Conservation (phyloP, 352 stramenopile species). For the Globisporangium nodosum region DNA sequence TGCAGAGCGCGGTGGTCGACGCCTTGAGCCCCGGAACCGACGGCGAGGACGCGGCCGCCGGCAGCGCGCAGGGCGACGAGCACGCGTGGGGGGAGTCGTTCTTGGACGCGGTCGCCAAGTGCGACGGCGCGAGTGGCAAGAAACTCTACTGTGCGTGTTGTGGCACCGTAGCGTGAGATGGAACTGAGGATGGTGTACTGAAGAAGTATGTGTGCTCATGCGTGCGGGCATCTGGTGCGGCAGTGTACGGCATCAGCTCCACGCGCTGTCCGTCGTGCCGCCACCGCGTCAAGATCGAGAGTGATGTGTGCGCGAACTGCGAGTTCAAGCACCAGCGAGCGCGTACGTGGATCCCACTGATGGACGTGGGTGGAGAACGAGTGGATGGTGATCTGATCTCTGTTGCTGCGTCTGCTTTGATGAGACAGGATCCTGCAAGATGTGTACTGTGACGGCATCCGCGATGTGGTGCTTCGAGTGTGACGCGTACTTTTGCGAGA, state of each 20-base stretch:
- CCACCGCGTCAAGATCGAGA: conserved; percentile 26
- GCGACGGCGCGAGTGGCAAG: conserved; percentile 40
- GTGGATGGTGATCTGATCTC: neutral
- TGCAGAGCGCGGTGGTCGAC: neutral
- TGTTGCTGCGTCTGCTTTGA: neutral
- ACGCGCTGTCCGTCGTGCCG: conserved; percentile 44
- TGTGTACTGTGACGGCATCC: conserved; percentile 28
- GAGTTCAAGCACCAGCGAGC: conserved; percentile 24
- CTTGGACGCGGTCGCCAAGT: conserved; percentile 39
- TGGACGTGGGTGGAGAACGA: neutral
- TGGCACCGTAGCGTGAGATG: neutral
- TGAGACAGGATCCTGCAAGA: conserved; percentile 32
- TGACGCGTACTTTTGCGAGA: conserved; percentile 52
- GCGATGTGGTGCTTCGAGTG: conserved; percentile 67
- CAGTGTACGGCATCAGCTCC: conserved; percentile 62
- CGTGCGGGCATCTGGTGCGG: neutral
- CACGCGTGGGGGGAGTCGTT: conserved; percentile 28
- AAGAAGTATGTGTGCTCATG: neutral
- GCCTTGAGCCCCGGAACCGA: neutral
- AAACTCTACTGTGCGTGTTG: conserved; percentile 39
- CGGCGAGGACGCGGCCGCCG: neutral
- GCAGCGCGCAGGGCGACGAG: neutral
- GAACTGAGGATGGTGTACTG: neutral
- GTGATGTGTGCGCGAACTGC: conserved; percentile 35
- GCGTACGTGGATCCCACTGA: conserved; percentile 17